Conservation (phyloP, 352 stramenopile genomes). For the Phytophthora pistaciae region DNA sequence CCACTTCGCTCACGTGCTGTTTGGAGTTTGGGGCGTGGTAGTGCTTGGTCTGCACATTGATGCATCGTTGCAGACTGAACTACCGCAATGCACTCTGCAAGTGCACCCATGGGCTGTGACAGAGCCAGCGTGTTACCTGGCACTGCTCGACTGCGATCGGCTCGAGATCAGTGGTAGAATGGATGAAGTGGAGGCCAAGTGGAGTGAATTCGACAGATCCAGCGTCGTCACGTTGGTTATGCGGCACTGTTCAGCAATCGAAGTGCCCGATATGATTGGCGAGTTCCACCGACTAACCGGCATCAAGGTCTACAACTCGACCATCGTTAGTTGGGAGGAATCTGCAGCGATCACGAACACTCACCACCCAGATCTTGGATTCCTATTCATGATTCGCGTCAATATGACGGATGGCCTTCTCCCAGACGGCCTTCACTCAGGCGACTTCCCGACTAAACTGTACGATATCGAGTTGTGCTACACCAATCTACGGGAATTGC, state of each 20-base stretch:
- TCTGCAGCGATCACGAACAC: conserved; percentile 27
- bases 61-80: conserved; percentile 8
- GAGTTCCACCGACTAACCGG: conserved; percentile 29
- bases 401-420: conserved; percentile 38
- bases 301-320: conserved; percentile 51
- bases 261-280: conserved; percentile 25
- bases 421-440: conserved; percentile 32
- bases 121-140: conserved; percentile 35
- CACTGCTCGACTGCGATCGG: conserved; percentile 35
- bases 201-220: conserved; percentile 28
- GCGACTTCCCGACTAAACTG: conserved; percentile 32
- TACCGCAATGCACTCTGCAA: conserved; percentile 22
- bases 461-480: conserved; percentile 44
- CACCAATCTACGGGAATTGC: conserved; percentile 38
- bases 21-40: conserved; percentile 12
- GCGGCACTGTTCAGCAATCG: conserved; percentile 34
- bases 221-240: conserved; percentile 36
- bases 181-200: conserved; percentile 12
- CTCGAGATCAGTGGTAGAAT: conserved; percentile 15
- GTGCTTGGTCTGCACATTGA: conserved; percentile 23
- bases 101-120: conserved; percentile 36
- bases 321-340: conserved; percentile 19
- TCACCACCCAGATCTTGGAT: conserved; percentile 27
- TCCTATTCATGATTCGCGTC: conserved; percentile 38
- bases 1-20: conserved; percentile 2